Conservation (phyloP, 1,284 basidiomycete species). For the Melampsora americana region DNA sequence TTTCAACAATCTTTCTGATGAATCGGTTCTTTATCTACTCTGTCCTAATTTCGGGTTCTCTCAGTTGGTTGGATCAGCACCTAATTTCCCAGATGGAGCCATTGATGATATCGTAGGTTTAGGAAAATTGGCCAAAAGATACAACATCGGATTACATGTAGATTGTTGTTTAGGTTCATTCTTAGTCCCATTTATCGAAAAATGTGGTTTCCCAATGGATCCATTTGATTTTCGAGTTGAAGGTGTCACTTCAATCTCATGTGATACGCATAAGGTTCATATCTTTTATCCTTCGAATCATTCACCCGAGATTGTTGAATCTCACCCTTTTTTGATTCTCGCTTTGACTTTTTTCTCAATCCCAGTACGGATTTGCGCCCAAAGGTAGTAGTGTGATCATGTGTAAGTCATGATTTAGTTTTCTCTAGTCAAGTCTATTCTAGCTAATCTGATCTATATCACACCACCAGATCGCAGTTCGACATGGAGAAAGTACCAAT, state of each 20-base stretch:
- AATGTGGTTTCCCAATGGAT: constrained; percentile 55
- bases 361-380: constrained; percentile 74
- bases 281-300: constrained; percentile 7
- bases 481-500: constrained; percentile 52
- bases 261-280: constrained; percentile 78
- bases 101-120: constrained; percentile 79
- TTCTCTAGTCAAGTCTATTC: no score
- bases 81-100: constrained; percentile 52
- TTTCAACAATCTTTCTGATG: constrained; percentile 55
- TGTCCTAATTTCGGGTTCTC: not conserved
- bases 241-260: constrained; percentile 66
- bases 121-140: constrained; percentile 67
- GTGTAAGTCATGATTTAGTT: constrained; percentile 4
- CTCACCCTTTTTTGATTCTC: not conserved
- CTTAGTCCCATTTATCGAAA: constrained; percentile 81
- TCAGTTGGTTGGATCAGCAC: constrained; percentile 45
- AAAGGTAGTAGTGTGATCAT: constrained; percentile 59
- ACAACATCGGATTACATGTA: constrained; percentile 85
- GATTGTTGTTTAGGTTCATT: constrained; percentile 82
- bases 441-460: constrained; percentile 29
- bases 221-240: constrained; percentile 84
- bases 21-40: constrained; percentile 67
- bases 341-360: constrained; percentile 26
- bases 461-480: constrained; percentile 48
- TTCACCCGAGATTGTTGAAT: not conserved